Conservation (phyloP, 805 yeast genomes). For the Ogataea neopini region DNA sequence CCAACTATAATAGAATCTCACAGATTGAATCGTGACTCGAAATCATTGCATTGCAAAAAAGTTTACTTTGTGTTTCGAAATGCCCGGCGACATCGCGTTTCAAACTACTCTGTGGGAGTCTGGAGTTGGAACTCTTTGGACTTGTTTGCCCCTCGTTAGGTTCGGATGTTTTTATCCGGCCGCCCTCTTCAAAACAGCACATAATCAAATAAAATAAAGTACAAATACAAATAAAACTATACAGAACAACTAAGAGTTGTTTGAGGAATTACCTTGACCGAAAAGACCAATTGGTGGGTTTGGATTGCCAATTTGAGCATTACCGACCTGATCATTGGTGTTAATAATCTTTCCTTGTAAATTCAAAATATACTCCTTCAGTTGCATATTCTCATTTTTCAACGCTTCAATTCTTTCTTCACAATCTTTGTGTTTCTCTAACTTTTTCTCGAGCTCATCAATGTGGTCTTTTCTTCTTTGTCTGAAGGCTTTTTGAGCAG, state of each 20-base stretch:
- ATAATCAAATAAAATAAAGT: neutral
- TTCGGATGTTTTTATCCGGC: conserved; percentile 14
- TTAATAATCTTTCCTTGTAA: conserved; percentile 65
- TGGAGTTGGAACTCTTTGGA: neutral
- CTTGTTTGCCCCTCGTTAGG: neutral
- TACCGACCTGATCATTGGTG: conserved; percentile 9
- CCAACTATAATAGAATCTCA: neutral
- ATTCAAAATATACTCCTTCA: conserved; percentile 70
- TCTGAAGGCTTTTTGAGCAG: conserved; percentile 90
- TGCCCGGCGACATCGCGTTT: neutral
- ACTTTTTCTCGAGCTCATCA: conserved; percentile 74
- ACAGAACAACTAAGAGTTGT: conserved; percentile 1
- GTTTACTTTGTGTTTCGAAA: neutral
- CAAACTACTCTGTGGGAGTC: neutral
- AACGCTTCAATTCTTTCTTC: conserved; percentile 66
- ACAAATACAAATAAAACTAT: conserved; percentile 1
- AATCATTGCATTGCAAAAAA: neutral
- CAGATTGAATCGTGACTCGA: neutral
- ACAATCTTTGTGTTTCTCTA: conserved; percentile 60
- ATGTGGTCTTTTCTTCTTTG: conserved; percentile 80
- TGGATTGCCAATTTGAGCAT: conserved; percentile 10
- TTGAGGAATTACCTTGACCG: conserved; percentile 13
- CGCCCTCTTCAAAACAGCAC: conserved; percentile 10
- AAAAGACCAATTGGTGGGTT: conserved; percentile 24
- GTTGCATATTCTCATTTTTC: conserved; percentile 65